Conservation (phyloP, 495 filamentous ascomycete genomes). For the Podospora tetraspora region DNA sequence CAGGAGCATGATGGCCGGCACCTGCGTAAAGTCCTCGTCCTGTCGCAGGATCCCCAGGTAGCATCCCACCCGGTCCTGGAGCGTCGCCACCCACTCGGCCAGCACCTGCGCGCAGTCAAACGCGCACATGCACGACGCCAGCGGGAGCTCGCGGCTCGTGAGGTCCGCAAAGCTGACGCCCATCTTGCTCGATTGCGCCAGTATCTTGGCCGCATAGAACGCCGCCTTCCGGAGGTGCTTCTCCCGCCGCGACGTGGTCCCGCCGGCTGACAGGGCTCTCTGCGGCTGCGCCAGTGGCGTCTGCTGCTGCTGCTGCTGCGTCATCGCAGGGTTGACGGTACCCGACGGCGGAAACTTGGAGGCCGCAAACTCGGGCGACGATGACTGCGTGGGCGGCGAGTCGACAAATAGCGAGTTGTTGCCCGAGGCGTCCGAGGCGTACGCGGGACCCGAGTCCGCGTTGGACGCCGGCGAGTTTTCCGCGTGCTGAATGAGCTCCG, state of each 20-base stretch:
- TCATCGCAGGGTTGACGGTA: slow-evolving; percentile 21
- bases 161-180: slow-evolving; percentile 84
- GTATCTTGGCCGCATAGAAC: slow-evolving; percentile 88
- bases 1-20: slow-evolving; percentile 81
- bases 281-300: slow-evolving; percentile 19
- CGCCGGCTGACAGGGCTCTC: slow-evolving; percentile 25
- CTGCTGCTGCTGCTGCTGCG: slow-evolving; percentile 17
- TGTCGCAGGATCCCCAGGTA: slow-evolving; percentile 83
- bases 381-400: slow-evolving; percentile 50
- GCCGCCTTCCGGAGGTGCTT: slow-evolving; percentile 88
- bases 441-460: slow-evolving; percentile 45
- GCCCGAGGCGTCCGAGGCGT: slow-evolving; percentile 46
- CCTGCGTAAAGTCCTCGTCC: slow-evolving; percentile 69
- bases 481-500: slow-evolving; percentile 65
- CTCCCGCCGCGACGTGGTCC: slow-evolving; percentile 55
- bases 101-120: slow-evolving; percentile 97
- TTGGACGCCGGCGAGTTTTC: slow-evolving; percentile 58
- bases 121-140: slow-evolving; percentile 87
- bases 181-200: slow-evolving; percentile 82
- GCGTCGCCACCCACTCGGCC: slow-evolving; percentile 91
- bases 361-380: slow-evolving; percentile 45
- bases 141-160: slow-evolving; percentile 80
- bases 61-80: slow-evolving; percentile 88
- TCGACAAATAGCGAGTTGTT: slow-evolving; percentile 48
- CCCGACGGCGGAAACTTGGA: slow-evolving; percentile 29